Conservation (phyloP, 2,329 filamentous ascomycete genomes). For the Aspergillus fumigatus region DNA sequence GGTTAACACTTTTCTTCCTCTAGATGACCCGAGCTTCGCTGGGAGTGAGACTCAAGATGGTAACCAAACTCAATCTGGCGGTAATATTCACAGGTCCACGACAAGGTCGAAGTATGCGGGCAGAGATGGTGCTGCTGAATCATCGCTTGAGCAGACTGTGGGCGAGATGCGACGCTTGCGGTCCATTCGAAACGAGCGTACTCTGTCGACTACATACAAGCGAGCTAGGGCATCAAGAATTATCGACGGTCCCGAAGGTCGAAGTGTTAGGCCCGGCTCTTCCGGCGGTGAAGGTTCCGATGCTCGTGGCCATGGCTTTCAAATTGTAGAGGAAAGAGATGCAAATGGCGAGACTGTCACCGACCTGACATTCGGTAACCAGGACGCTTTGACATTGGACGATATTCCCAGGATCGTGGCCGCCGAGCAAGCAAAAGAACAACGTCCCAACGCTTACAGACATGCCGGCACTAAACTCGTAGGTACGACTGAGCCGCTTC, state of each 20-base stretch:
- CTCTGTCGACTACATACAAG: constrained; percentile 86
- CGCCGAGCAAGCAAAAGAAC: constrained; percentile 89
- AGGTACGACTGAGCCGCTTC: constrained; percentile 54
- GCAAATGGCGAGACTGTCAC: constrained; percentile 64
- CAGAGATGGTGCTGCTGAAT: constrained; percentile 56
- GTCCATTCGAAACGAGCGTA: constrained; percentile 90
- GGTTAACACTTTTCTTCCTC: neutral
- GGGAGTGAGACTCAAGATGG: constrained; percentile 65
- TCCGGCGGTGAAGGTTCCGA: constrained; percentile 57
- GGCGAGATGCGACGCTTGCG: constrained; percentile 89
- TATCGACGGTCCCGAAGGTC: constrained; percentile 78
- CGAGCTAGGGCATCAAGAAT: constrained; percentile 87
- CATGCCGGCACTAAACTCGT: constrained; percentile 68
- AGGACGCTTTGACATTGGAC: constrained; percentile 88
- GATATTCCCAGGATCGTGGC: constrained; percentile 96
- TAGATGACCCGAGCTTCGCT: constrained; percentile 65
- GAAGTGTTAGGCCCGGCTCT: constrained; percentile 64
- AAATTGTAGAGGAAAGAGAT: constrained; percentile 76
- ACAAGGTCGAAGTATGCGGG: constrained; percentile 66
- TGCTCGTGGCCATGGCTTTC: constrained; percentile 56
- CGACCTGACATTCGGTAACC: constrained; percentile 81
- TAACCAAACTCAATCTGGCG: constrained; percentile 48
- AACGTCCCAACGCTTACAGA: constrained; percentile 74
- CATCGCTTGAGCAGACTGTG: constrained; percentile 89
- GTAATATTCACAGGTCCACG: constrained; percentile 56